Conservation (phyloP, 179 eudicot genomes). For the Beta lomatogona region DNA sequence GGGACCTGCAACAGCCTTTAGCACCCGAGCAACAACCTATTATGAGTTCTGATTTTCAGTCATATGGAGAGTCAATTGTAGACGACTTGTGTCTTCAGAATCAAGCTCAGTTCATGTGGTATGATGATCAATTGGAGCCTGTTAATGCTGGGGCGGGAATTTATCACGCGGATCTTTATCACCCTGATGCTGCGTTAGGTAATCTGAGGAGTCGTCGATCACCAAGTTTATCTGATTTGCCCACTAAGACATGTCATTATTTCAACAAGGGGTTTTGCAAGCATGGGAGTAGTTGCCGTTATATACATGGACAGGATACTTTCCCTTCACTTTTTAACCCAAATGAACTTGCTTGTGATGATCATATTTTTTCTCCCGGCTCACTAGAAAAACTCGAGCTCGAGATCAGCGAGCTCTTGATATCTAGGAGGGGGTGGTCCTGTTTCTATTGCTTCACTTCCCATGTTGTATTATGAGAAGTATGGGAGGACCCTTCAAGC, state of each 20-base stretch:
- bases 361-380: conserved; percentile 48
- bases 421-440: conserved; percentile 59
- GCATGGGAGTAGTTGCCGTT: conserved; percentile 73
- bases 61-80: conserved; percentile 38
- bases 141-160: conserved; percentile 22
- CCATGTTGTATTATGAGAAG: conserved; percentile 70
- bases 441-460: conserved; percentile 86
- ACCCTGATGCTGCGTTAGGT: conserved; percentile 38
- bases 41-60: conserved; percentile 29
- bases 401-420: conserved; percentile 74
- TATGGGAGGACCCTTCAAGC: conserved; percentile 76
- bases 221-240: conserved; percentile 49
- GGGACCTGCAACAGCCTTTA: conserved; percentile 37
- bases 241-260: conserved; percentile 69
- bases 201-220: conserved; percentile 39
- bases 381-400: conserved; percentile 64
- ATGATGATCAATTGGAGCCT: conserved; percentile 50
- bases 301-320: conserved; percentile 58
- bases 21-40: conserved; percentile 38
- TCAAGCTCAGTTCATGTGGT: conserved; percentile 45
- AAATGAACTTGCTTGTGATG: conserved; percentile 42
- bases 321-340: conserved; percentile 35
- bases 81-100: conserved; percentile 41
- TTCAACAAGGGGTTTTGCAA: conserved; percentile 76
- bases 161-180: conserved; percentile 38